Base-by-base conservation (phyloP, 345 rosid genomes). In the Durio zibethinus region DNA sequence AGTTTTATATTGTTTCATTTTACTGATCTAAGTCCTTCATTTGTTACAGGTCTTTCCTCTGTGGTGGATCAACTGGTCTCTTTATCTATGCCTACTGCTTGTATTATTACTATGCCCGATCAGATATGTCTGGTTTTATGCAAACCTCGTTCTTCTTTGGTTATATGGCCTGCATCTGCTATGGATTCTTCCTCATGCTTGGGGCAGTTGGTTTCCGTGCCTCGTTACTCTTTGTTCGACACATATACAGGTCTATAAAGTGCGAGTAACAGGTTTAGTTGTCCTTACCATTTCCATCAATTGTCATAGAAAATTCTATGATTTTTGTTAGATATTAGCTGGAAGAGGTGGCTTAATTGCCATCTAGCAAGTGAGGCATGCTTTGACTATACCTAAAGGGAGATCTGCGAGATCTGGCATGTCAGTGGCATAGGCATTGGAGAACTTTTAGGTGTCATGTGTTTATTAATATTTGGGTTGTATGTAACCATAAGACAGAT, bases 61-160 rank as follows among this genome's bases (percentile, higher is more conserved):
- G 97, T 18, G 93, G 94, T 74, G 97, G 93, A 75, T 92, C 97
- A n/a, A 90, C 93, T 18, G 93, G 97, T 66, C 73, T 86, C 56
- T 92, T 90, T 43, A 88, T 90, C 56, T 90, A 90, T 57, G 93
- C 88, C 0, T 92, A 90, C 84, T 92, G 97, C 86, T 79, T 90
- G 82, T 90, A 92, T 73, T 90, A 89, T 74, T 91, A 89, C 87
- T 80, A 88, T 75, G 94, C 97, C 1, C 81, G 92, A 57, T 91
- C 96, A 7, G 92, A 91, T 74, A 89, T 91, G 95, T 92, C 97
- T 0, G 97, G 97, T 57, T 91, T 92, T 85, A 91, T 92, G 95
- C 93, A 92, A 84, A 91, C 93, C 36, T 89, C 97, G 0, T 92
- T 91, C 86, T 92, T 91, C 90, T 92, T 91, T 57, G 93, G 93